A percentile compares a stretch with the other conserved stretches of the same genome.
Conservation (phyloP, 345 rosid species). For the Salix dunnii region DNA sequence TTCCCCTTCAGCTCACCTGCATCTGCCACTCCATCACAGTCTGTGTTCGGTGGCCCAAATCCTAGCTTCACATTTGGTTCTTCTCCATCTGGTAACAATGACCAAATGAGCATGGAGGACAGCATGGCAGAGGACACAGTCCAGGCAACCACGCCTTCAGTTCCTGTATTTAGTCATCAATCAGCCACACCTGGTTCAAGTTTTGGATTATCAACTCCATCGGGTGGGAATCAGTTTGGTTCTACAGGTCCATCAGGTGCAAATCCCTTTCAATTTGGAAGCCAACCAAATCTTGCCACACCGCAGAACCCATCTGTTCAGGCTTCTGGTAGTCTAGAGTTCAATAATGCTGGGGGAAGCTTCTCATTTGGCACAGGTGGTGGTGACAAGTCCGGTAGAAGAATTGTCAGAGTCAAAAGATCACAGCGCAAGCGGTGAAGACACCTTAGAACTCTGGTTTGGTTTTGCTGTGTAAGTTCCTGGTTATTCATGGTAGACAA, state of each 20-base stretch:
- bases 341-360: constrained; percentile 59
- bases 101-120: constrained; percentile 86
- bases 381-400: constrained; percentile 64
- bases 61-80: constrained; percentile 49
- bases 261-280: constrained; percentile 63
- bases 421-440: constrained; percentile 47
- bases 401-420: constrained; percentile 42
- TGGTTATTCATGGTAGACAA: constrained; percentile 2
- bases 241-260: constrained; percentile 35
- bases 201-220: constrained; percentile 37
- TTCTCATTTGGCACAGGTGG: constrained; percentile 78
- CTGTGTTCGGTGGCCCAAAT: constrained; percentile 45
- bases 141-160: constrained; percentile 46
- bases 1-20: constrained; percentile 53
- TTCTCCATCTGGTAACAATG: constrained; percentile 47
- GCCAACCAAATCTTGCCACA: constrained; percentile 41
- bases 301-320: constrained; percentile 54
- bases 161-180: constrained; percentile 48
- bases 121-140: constrained; percentile 96
- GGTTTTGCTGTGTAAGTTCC: neutral
- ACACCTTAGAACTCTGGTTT: neutral
- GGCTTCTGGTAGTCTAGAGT: constrained; percentile 60
- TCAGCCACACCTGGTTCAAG: constrained; percentile 32
- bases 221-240: constrained; percentile 5
- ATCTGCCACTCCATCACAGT: constrained; percentile 39